Percentiles rank a stretch among this genome's conserved stretches.
Conservation (phyloP, 164 flowering plant species). For the Piper longum region DNA sequence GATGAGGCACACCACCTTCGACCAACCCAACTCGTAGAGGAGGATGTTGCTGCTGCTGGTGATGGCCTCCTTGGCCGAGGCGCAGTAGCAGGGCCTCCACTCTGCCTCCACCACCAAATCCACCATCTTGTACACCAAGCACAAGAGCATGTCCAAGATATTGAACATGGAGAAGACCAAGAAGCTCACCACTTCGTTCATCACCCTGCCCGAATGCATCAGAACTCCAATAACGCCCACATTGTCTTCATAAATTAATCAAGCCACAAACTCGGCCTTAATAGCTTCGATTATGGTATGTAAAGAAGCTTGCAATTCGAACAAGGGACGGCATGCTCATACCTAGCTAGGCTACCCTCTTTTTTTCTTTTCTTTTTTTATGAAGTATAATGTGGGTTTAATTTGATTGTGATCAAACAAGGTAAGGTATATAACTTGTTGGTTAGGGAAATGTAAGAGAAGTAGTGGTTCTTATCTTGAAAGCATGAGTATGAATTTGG, state of each 20-base stretch:
- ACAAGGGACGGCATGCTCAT: too few relatives aligned
- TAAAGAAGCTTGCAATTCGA: neutral
- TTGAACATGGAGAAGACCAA: conserved; percentile 59
- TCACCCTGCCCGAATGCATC: conserved; percentile 21
- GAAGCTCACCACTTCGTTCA: conserved; percentile 56
- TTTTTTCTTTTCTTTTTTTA: too few relatives aligned
- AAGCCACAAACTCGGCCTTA: neutral
- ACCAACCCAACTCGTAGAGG: conserved; percentile 59
- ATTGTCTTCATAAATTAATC: conserved; percentile 1
- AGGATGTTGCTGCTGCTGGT: conserved; percentile 56
- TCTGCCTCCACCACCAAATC: conserved; percentile 79
- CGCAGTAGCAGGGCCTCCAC: conserved; percentile 87
- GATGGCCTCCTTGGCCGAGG: conserved; percentile 51
- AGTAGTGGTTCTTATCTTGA: conserved; percentile 4
- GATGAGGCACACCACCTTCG: conserved; percentile 26
- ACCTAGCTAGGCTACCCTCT: too few relatives aligned
- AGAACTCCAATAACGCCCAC: conserved; percentile 21
- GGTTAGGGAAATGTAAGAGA: conserved; percentile 6
- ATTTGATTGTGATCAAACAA: too few relatives aligned
- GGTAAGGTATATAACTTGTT: neutral
- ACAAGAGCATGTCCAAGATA: conserved; percentile 53
- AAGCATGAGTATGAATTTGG: neutral
- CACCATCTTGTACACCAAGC: conserved; percentile 38
- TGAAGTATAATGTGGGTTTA: too few relatives aligned
- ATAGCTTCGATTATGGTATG: neutral